Evolutionary conservation across 768 basidiomycete genomes (phyloP).

Genomic region (Cystofilobasidium macerans): DNA sequence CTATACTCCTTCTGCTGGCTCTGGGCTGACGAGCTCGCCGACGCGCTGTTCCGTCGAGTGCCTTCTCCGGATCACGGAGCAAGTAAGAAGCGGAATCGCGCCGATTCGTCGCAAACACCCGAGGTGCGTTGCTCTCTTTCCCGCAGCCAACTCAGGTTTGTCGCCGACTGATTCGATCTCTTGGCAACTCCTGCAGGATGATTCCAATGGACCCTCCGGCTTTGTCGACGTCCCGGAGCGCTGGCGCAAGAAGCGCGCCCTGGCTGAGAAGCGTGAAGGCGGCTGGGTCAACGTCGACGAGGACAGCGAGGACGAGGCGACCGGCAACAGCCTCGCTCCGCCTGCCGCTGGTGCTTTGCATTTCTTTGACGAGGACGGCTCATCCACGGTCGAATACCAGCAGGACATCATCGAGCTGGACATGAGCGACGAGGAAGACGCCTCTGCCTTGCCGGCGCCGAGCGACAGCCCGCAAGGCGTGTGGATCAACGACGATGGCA

Average conservation of each 20-base stretch:
- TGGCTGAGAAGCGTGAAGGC: background rate
- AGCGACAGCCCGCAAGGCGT: too few relatives aligned
- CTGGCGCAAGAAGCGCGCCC: background rate
- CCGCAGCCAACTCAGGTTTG: too few relatives aligned
- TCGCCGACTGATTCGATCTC: too few relatives aligned
- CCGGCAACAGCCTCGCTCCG: too few relatives aligned
- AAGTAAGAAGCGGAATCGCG: background rate
- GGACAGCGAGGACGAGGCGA: background rate
- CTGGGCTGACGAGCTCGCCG: slow-evolving; percentile 1
- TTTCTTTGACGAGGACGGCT: background rate
- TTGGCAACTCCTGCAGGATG: background rate
- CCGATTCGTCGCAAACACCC: background rate
- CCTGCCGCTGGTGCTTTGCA: background rate
- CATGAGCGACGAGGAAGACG: background rate
- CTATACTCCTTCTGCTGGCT: slow-evolving; percentile 6
- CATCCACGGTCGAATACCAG: background rate
- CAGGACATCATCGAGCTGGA: background rate
- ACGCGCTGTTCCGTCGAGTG: background rate
- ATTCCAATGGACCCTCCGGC: background rate
- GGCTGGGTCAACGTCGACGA: background rate
- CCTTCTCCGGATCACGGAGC: background rate
- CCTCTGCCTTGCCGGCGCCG: too few relatives aligned
- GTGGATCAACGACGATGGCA: background rate
- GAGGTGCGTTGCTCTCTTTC: too few relatives aligned
- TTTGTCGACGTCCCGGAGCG: background rate